Evolutionary conservation across 306 rosid genomes (phyloP).

Genomic region (Casuarina cunninghamiana): DNA sequence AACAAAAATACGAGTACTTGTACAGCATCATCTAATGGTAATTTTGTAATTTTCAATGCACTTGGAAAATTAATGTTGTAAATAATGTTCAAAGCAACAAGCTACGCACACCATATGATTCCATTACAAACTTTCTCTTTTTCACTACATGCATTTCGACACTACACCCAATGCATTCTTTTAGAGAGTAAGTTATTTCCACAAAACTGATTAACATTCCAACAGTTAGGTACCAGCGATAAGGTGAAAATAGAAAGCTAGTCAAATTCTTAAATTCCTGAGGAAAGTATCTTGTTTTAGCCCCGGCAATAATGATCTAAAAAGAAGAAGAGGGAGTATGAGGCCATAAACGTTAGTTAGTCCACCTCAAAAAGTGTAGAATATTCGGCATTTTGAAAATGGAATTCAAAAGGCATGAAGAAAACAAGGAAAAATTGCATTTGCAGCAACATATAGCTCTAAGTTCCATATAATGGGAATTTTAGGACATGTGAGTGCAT

Average conservation of each 20-base stretch:
- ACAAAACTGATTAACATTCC: background rate
- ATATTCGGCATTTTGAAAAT: background rate
- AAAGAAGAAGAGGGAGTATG: background rate
- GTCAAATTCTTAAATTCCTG: background rate
- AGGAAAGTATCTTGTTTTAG: background rate
- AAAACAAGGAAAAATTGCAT: background rate
- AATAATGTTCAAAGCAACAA: too few species aligned
- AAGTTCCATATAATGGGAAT: background rate
- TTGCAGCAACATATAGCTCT: background rate
- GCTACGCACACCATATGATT: too few species aligned
- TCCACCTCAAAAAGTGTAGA: background rate
- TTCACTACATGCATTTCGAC: too few species aligned
- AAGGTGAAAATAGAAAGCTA: constrained; percentile 17
- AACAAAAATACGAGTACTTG: too few species aligned
- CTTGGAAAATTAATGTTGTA: too few species aligned
- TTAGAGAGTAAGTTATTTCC: background rate
- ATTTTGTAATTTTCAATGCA: too few species aligned
- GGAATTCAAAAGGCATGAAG: background rate
- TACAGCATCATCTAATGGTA: too few species aligned
- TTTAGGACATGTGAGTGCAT: background rate
- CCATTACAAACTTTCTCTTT: too few species aligned
- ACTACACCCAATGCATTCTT: too few species aligned
- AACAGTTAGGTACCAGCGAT: constrained; percentile 16
- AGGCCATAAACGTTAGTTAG: background rate
- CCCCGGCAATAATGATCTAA: background rate